Base-by-base conservation (phyloP, 1,284 basidiomycete genomes). In the Mycena sp. region DNA sequence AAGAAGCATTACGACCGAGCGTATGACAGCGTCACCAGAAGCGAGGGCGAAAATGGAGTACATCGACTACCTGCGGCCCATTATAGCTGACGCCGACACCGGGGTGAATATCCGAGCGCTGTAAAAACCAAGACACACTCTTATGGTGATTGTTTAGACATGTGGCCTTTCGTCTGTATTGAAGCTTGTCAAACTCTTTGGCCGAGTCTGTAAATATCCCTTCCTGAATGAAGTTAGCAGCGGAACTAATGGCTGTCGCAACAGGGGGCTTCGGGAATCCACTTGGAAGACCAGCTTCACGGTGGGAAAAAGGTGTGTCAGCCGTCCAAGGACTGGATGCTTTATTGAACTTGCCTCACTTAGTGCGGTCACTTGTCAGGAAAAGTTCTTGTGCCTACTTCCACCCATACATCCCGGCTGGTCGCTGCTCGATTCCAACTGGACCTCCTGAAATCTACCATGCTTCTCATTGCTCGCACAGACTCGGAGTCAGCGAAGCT, bases 71-170 rank as follows among this genome's bases (percentile, higher is more conserved):
- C 81, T 98, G 55, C 85, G 94, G 50, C 96, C 96, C 25, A 96
- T 98, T 69, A 91, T 98, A 67, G 96, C 96, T 12, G 96, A 98
- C 76, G 95, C 91, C 43, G 96, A 97, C 80, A 96, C 95, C 48
- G 95, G n/a, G 94, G 93, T 95, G 70, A 77, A 81, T 76, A 54
- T 41, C 9, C 14, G 26, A 30, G 10, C 58, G 7, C 50, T 28
- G 35, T 56, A 23, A 37, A 41, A 58, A 44, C 51, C 38, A 40
- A 63, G 48, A 28, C 32, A 11, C 52, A 23, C 6, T 58, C 40
- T 69, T 44, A 61, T 50, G 53, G 43, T 35, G 51, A 44, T n/a
- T n/a, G n/a, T n/a, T 28, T 30, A 95, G 93, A 25, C 92, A 97
- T 73, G 95, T 69, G 97, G 96, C 62, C 84, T 95, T 9, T 98